A percentile compares a stretch with the other conserved stretches of the same genome.
Conservation (phyloP, 768 basidiomycete species). For the Clavulina sp. region DNA sequence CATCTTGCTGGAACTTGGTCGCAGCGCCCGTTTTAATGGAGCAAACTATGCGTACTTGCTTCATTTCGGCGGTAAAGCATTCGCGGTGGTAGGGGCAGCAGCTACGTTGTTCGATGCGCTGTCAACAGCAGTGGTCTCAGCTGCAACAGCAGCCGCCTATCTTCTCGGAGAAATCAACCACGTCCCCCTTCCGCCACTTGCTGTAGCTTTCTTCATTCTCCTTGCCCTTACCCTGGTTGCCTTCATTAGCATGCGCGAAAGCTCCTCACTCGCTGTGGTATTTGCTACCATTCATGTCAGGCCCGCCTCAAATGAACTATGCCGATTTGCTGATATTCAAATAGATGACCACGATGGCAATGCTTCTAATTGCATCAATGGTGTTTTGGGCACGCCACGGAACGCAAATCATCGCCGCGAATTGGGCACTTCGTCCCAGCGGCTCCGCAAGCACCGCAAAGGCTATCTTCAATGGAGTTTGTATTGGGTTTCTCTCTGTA, state of each 20-base stretch:
- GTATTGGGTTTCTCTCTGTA: constrained; percentile 52
- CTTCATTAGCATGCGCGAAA: constrained; percentile 42
- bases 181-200: constrained; percentile 38
- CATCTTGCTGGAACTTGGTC: constrained; percentile 54
- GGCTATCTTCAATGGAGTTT: constrained; percentile 48
- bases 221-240: constrained; percentile 35
- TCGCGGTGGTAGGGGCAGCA: constrained; percentile 47
- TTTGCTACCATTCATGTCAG: constrained; percentile 43
- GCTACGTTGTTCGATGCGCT: constrained; percentile 55
- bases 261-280: constrained; percentile 38
- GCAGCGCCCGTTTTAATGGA: constrained; percentile 49
- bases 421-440: constrained; percentile 32
- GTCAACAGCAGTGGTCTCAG: constrained; percentile 52
- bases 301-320: constrained; percentile 11
- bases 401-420: constrained; percentile 28
- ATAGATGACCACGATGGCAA: constrained; percentile 38
- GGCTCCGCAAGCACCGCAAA: constrained; percentile 19
- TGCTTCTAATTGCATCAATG: constrained; percentile 31
- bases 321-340: not conserved
- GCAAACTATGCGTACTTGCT: constrained; percentile 55
- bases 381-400: constrained; percentile 38
- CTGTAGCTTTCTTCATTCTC: constrained; percentile 37
- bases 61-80: constrained; percentile 42
- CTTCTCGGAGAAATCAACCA: constrained; percentile 39
- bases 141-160: constrained; percentile 52